Evolutionary conservation across 306 rosid genomes (phyloP).

Genomic region (Quercus robur): DNA sequence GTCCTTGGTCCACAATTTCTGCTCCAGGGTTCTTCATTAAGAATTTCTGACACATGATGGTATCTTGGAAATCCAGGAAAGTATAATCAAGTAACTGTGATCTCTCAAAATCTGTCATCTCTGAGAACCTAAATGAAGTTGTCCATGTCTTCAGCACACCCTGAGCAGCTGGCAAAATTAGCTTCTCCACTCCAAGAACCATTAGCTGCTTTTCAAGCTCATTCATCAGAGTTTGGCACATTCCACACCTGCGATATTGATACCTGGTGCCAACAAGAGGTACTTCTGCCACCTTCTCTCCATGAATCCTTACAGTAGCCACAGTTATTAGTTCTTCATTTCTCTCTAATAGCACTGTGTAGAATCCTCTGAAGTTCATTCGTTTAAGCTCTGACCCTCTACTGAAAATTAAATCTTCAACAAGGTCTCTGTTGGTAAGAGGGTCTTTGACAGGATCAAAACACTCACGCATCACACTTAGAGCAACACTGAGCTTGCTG

Average conservation of each 20-base stretch:
- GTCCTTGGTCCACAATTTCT: not conserved
- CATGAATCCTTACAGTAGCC: constrained; percentile 47
- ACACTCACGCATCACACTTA: constrained; percentile 48
- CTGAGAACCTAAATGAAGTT: constrained; percentile 41
- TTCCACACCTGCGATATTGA: constrained; percentile 40
- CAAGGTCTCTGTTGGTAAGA: constrained; percentile 27
- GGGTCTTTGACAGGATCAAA: constrained; percentile 43
- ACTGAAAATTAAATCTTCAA: constrained; percentile 41
- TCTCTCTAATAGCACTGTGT: constrained; percentile 49
- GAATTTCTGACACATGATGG: constrained; percentile 51
- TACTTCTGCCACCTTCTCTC: constrained; percentile 50
- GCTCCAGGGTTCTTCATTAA: constrained; percentile 7
- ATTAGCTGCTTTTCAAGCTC: constrained; percentile 49
- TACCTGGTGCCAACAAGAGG: constrained; percentile 61
- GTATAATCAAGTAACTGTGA: constrained; percentile 9
- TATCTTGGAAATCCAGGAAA: constrained; percentile 42
- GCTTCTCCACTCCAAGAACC: constrained; percentile 47
- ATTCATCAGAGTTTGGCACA: constrained; percentile 57
- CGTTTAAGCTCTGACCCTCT: constrained; percentile 38
- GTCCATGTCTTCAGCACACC: constrained; percentile 47
- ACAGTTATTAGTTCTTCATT: constrained; percentile 32
- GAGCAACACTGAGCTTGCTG: constrained; percentile 41
- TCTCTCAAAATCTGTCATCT: constrained; percentile 33
- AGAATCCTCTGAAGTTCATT: constrained; percentile 49
- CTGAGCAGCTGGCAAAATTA: constrained; percentile 50